Evolutionary conservation across 495 filamentous ascomycete species (phyloP).

Genomic region (Trichoderma erinaceum): DNA sequence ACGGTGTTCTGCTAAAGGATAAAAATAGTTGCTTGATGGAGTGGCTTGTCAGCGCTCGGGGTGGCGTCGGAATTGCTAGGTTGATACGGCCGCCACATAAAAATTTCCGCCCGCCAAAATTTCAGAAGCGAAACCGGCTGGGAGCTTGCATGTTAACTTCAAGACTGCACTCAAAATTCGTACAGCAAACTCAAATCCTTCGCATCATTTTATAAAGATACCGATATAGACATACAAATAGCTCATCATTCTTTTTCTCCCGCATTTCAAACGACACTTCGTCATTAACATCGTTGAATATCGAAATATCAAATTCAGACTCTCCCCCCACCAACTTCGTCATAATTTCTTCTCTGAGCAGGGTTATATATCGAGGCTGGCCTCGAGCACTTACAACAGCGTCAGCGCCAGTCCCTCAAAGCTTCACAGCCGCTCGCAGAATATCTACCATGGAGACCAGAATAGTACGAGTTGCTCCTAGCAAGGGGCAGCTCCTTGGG

Average conservation of each 20-base stretch:
- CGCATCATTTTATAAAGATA: neutral
- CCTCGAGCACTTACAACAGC: constrained; percentile 2
- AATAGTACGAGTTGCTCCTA: constrained; percentile 27
- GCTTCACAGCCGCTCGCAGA: neutral
- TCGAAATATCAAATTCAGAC: neutral
- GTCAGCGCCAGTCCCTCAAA: neutral
- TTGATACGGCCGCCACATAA: neutral
- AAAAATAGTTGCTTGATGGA: neutral
- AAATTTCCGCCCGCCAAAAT: neutral
- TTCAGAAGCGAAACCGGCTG: constrained; percentile 5
- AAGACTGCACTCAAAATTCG: neutral
- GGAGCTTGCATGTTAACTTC: neutral
- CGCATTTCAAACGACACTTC: too few species aligned
- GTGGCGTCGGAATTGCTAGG: constrained; percentile 6
- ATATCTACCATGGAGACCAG: constrained; percentile 27
- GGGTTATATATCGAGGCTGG: neutral
- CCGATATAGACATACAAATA: neutral
- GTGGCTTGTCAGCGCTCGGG: neutral
- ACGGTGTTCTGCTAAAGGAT: too few species aligned
- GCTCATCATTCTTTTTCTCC: too few species aligned
- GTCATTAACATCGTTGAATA: neutral
- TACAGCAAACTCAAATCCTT: neutral
- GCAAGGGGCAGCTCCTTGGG: constrained; percentile 20
- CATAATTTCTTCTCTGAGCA: constrained; percentile 1
- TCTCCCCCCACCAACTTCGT: neutral